Evolutionary conservation across 2,329 filamentous ascomycete species (phyloP).

Genomic region (Fusarium sp.): DNA sequence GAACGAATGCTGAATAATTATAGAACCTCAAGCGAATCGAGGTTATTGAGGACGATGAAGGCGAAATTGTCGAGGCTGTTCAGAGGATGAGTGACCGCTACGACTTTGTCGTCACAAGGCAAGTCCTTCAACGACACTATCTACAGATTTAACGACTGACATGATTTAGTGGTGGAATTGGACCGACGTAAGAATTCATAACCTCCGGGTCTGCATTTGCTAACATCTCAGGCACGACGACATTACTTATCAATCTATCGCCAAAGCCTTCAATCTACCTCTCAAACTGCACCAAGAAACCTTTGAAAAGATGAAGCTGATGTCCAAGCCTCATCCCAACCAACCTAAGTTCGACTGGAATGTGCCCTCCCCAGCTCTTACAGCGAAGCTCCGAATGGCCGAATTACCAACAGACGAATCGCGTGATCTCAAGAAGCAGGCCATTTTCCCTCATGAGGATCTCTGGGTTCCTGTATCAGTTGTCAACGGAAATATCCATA

Average conservation of each 20-base stretch:
- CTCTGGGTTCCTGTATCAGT: conserved; percentile 92
- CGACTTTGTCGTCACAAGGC: conserved; percentile 93
- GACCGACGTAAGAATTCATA: conserved; percentile 77
- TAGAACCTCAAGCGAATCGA: conserved; percentile 86
- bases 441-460: conserved; percentile 82
- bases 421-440: conserved; percentile 76
- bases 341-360: conserved; percentile 88
- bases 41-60: conserved; percentile 92
- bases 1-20: conserved; percentile 8
- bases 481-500: conserved; percentile 93
- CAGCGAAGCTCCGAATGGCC: conserved; percentile 91
- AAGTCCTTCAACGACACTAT: conserved; percentile 14
- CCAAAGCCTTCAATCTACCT: conserved; percentile 84
- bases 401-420: conserved; percentile 81
- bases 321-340: conserved; percentile 79
- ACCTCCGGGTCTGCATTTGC: conserved; percentile 4
- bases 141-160: conserved; percentile 16
- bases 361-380: conserved; percentile 79
- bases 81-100: conserved; percentile 89
- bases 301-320: conserved; percentile 83
- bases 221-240: conserved; percentile 82
- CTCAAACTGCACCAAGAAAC: conserved; percentile 83
- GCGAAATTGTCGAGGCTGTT: conserved; percentile 89
- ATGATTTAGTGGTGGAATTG: conserved; percentile 82
- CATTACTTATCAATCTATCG: conserved; percentile 95